These are phyloP conservation scores for Coemansia umbellata DNA, from an alignment of 192 early-diverging fungal genomes.

Conservation along the genomic window DNA sequence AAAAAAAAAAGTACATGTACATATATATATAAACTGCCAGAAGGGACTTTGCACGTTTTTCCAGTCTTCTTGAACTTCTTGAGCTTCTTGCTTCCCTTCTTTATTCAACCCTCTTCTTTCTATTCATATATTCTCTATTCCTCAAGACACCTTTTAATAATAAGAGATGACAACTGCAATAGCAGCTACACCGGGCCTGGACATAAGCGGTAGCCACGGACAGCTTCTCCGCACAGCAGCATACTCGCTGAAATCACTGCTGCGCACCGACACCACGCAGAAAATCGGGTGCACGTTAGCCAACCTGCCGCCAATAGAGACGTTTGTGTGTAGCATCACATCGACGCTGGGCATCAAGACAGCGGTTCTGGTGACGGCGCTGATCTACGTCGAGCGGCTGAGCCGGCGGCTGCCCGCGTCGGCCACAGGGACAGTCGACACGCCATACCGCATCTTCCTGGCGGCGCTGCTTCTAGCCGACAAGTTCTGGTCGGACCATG, in stretches of 20 bases:
- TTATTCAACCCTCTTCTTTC: no score
- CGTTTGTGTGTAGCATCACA: slow-evolving; percentile 34
- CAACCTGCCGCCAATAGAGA: slow-evolving; percentile 33
- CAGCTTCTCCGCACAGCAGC: slow-evolving; percentile 35
- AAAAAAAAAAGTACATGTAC: no score
- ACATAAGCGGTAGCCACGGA: slow-evolving; percentile 6
- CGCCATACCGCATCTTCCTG: slow-evolving; percentile 70
- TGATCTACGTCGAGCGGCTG: slow-evolving; percentile 70
- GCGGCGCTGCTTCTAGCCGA: slow-evolving; percentile 64
- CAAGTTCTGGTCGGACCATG: slow-evolving; percentile 60
- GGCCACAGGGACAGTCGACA: slow-evolving; percentile 65
- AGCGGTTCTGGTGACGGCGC: slow-evolving; percentile 54
- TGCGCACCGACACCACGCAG: slow-evolving; percentile 17
- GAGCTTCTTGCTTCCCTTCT: no score
- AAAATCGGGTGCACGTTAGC: slow-evolving; percentile 1
- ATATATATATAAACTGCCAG: no score
- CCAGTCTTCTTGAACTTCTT: no score
- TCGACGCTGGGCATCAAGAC: slow-evolving; percentile 24
- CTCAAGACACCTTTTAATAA: no score
- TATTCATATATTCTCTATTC: no score
- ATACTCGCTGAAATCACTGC: slow-evolving; percentile 29
- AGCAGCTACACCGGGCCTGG: slow-evolving; percentile 5
- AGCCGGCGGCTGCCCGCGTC: slow-evolving; percentile 57
- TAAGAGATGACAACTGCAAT: no score
- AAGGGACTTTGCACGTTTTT: no score